Percentiles rank a stretch among this genome's conserved stretches.
Evolutionary conservation across 2,329 filamentous ascomycete genomes (phyloP).

Genomic region (Arthrobotrys iridis): DNA sequence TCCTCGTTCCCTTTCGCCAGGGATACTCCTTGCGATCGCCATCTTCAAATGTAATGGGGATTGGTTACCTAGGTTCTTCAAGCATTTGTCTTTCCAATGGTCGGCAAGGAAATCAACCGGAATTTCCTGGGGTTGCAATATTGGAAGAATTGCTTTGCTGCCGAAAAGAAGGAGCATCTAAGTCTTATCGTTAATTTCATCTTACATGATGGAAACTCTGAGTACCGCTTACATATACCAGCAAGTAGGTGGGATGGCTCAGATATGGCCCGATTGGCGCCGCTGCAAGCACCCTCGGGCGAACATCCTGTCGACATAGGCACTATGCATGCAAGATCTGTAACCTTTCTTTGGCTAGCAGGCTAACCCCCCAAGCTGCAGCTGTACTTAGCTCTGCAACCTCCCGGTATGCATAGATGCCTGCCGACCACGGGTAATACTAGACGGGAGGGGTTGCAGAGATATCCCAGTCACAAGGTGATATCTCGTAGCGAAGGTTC

Average conservation of each 20-base stretch:
- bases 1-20: slow-evolving; percentile 34
- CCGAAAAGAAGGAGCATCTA: slow-evolving; percentile 1
- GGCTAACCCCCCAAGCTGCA: slow-evolving; percentile 36
- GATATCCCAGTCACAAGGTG: slow-evolving; percentile 41
- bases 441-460: slow-evolving; percentile 45
- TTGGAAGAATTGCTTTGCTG: background rate
- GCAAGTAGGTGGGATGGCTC: slow-evolving; percentile 31
- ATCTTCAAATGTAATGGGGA: slow-evolving; percentile 48
- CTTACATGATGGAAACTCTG: background rate
- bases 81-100: slow-evolving; percentile 14
- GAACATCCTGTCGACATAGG: slow-evolving; percentile 48
- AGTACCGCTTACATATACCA: slow-evolving; percentile 7
- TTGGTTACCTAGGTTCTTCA: slow-evolving; percentile 37
- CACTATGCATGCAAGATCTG: slow-evolving; percentile 46
- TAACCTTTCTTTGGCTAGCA: slow-evolving; percentile 30
- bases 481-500: slow-evolving; percentile 30
- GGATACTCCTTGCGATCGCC: slow-evolving; percentile 55
- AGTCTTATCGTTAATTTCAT: slow-evolving; percentile 30
- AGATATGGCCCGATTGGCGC: slow-evolving; percentile 30
- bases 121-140: slow-evolving; percentile 15
- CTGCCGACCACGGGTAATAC: slow-evolving; percentile 38
- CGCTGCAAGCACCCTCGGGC: slow-evolving; percentile 38
- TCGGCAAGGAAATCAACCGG: slow-evolving; percentile 36
- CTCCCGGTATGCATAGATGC: slow-evolving; percentile 47
- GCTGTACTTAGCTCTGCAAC: slow-evolving; percentile 23